Base-by-base conservation (phyloP, 805 yeast genomes). In the Lipomyces yamanashiensis region DNA sequence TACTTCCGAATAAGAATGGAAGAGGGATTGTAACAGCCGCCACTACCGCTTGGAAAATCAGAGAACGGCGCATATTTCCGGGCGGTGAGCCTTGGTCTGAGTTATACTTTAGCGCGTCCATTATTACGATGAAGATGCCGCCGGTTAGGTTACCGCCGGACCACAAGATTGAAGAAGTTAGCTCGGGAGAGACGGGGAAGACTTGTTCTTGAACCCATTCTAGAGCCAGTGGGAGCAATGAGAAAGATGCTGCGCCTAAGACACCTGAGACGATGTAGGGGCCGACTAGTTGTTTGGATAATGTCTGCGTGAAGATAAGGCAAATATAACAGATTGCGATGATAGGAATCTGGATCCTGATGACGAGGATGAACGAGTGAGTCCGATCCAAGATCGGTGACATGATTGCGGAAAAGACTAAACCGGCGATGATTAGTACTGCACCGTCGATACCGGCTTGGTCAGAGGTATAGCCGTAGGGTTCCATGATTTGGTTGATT, bases 391-490 rank as follows among this genome's bases (percentile, higher is more conserved):
- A 60, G 10, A 74, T 49, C 9, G 76, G 76, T 1, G 77, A 74
- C 10, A 69, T 61, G 21, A 73, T 50, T 6, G 74, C 73, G 2
- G 76, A 67, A 55, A 66, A 70, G 21, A 73, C 72, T 44, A 74
- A 69, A 8, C 77, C 77, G 37, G 71, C 69, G 4, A 71, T 65
- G 59, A 74, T 74, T 40, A 74, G 62, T 8, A 72, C 58, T 2
- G 77, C 77, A 2, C 77, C 77, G 9, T 73, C 74, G 48, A 64
- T 64, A 33, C 77, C 77, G 8, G 77, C 77, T 17, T 73, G 72
- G 62, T 74, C 72, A 23, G 73, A 61, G n/a, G 72, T 49, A 64
- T 74, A 74, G 7, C 77, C 77, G 53, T 71, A 74, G 8, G 77
- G 77, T 44, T 47, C 66, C 75, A 74, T 69, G 50, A 74, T 70